Percentiles rank a stretch among this genome's conserved stretches.
Conservation (phyloP, 2,329 filamentous ascomycete species). For the Trichoderma arundinaceum region DNA sequence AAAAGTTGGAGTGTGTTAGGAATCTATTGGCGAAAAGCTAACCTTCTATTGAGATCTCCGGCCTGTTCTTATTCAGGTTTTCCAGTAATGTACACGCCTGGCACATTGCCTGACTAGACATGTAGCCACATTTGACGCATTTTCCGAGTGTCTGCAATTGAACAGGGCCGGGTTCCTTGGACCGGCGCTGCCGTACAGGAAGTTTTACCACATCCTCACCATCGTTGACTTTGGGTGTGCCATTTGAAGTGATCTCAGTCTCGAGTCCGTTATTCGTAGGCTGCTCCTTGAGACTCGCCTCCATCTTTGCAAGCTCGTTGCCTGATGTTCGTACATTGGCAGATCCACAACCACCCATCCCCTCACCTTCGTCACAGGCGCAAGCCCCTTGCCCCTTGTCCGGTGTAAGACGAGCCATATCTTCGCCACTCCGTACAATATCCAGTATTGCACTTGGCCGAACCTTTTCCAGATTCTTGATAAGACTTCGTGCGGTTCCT, state of each 20-base stretch:
- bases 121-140: conserved; percentile 89
- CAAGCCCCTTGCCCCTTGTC: conserved; percentile 47
- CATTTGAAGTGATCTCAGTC: conserved; percentile 43
- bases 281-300: conserved; percentile 53
- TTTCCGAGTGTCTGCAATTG: conserved; percentile 78
- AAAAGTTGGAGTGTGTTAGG: conserved; percentile 2
- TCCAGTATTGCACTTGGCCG: conserved; percentile 93
- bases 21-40: conserved; percentile 27
- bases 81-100: conserved; percentile 93
- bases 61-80: conserved; percentile 80
- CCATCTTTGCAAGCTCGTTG: conserved; percentile 82
- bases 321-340: conserved; percentile 68
- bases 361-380: conserved; percentile 47
- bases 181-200: conserved; percentile 42
- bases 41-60: conserved; percentile 60
- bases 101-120: conserved; percentile 92
- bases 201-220: conserved; percentile 43
- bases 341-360: conserved; percentile 72
- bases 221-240: conserved; percentile 36
- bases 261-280: conserved; percentile 38
- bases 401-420: conserved; percentile 80
- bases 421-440: conserved; percentile 91
- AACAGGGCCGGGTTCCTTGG: conserved; percentile 41
- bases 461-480: conserved; percentile 94
- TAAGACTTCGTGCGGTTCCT: conserved; percentile 86